Evolutionary conservation across 495 filamentous ascomycete species (phyloP), one percentile per base, ranked within the genome.

Genomic region (Cenococcum geophilum): DNA sequence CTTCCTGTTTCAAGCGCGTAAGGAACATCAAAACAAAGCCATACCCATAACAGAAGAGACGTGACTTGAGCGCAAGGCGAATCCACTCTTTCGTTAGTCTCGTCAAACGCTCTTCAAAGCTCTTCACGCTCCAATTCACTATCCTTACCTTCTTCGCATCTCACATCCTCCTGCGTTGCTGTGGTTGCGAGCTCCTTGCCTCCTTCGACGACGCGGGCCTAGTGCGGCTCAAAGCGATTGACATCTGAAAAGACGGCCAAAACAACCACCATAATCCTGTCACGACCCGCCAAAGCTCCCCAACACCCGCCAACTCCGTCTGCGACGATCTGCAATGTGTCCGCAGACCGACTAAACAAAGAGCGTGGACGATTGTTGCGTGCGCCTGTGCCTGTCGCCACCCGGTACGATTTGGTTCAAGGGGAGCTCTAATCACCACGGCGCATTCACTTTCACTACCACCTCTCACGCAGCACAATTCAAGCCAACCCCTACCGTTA

Each of bases 221-320:
- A 55, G 59, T 63, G 55, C 59, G 60, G 64, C 64, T 66, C 59
- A 50, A 32, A 53, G 55, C 37, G 18, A 54, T 50, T 59, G 45
- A 54, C 27, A 32, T 32, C n/a, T 32, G 27, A 6, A 6, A 32
- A 32, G 27, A 32, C 56, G 49, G 43, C 55, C 60, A 36, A 36
- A 53, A 60, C 57, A 58, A 66, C 64, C 60, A 62, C 59, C 8
- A 55, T 45, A 21, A 35, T 52, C 48, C 49, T 25, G 27, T 49
- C 62, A 22, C 58, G 37, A 23, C 57, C 62, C 14, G 20, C 42
- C 52, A 34, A 32, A 58, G 5, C 55, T 36, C 25, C 45, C 34
- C 54, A n/a, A 23, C 45, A 12, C 51, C 42, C 53, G 4, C 18
- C 58, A 52, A 22, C 20, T 40, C 20, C 43, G 11, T 21, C 49